These are phyloP conservation scores for Ophiostoma piceae DNA, from an alignment of 2,329 filamentous ascomycete genomes.

Conservation along the genomic window DNA sequence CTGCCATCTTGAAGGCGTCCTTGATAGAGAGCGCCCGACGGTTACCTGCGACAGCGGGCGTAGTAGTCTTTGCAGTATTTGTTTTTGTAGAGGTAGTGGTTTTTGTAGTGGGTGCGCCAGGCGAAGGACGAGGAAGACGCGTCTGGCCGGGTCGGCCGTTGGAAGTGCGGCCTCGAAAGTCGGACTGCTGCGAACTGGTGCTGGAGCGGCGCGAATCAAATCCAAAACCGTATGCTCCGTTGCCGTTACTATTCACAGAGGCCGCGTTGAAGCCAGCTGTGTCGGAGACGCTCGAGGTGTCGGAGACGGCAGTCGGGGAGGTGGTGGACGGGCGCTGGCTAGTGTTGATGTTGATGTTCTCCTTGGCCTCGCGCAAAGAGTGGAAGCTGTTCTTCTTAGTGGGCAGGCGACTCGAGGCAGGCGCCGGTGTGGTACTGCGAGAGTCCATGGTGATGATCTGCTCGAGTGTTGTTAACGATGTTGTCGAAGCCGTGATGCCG, in stretches of 20 bases:
- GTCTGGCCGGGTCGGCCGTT: slow-evolving; percentile 26
- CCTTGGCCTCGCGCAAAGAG: slow-evolving; percentile 21
- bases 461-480: not conserved
- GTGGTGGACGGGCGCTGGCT: not conserved
- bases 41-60: slow-evolving; percentile 20
- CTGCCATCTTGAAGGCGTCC: slow-evolving; percentile 40
- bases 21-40: slow-evolving; percentile 38
- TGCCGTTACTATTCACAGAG: not conserved
- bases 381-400: slow-evolving; percentile 24
- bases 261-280: not conserved
- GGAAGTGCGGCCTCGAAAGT: slow-evolving; percentile 21
- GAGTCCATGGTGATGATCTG: not conserved
- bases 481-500: not conserved
- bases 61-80: not conserved
- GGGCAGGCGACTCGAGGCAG: slow-evolving; percentile 14
- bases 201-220: slow-evolving; percentile 28
- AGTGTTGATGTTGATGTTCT: slow-evolving; percentile 15
- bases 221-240: slow-evolving; percentile 6
- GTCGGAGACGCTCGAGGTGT: slow-evolving; percentile 22
- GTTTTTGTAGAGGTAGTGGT: not conserved
- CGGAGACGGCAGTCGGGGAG: slow-evolving; percentile 23
- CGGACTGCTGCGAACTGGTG: slow-evolving; percentile 28
- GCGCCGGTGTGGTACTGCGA: not conserved
- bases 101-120: slow-evolving; percentile 23
- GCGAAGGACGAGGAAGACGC: slow-evolving; percentile 33